These are phyloP conservation scores for Yamadazyma atmosphaerica DNA, from an alignment of 1,139 yeast genomes.

Conservation along the genomic window DNA sequence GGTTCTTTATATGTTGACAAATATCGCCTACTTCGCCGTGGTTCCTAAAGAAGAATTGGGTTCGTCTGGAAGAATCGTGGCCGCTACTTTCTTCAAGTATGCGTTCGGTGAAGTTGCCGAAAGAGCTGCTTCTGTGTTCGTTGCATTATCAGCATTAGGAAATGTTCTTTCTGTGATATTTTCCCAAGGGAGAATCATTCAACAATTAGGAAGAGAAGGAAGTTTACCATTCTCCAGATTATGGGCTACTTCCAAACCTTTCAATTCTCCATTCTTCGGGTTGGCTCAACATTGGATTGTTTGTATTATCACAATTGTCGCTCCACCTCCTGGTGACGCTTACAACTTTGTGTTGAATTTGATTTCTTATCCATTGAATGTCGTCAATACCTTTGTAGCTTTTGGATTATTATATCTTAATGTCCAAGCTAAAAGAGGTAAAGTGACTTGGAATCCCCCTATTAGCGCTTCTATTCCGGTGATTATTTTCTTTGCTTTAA, in stretches of 20 bases:
- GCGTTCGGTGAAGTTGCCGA: constrained; percentile 49
- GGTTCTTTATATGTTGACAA: constrained; percentile 66
- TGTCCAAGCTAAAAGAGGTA: constrained; percentile 52
- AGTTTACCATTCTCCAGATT: constrained; percentile 46
- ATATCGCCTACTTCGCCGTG: constrained; percentile 58
- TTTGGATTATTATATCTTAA: constrained; percentile 42
- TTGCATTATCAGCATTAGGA: constrained; percentile 51
- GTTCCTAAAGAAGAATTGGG: constrained; percentile 49
- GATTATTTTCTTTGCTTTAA: constrained; percentile 60
- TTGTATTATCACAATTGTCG: constrained; percentile 47
- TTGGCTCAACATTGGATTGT: constrained; percentile 60
- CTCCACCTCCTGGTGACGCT: constrained; percentile 54
- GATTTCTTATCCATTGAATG: constrained; percentile 52
- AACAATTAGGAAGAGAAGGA: constrained; percentile 52
- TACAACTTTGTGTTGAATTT: constrained; percentile 49
- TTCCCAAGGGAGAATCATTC: constrained; percentile 51
- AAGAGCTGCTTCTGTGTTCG: constrained; percentile 50
- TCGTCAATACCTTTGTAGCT: constrained; percentile 48
- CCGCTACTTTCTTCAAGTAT: constrained; percentile 46
- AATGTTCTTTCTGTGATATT: constrained; percentile 50
- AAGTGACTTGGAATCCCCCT: constrained; percentile 70
- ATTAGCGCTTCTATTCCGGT: constrained; percentile 68
- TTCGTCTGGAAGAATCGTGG: constrained; percentile 44
- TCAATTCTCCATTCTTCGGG: constrained; percentile 52
- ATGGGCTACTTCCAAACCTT: constrained; percentile 45